A percentile compares a stretch with the other conserved stretches of the same genome.
These are phyloP conservation scores for Sungouiozyma intestinalis DNA, from an alignment of 805 yeast species.

Conservation along the genomic window DNA sequence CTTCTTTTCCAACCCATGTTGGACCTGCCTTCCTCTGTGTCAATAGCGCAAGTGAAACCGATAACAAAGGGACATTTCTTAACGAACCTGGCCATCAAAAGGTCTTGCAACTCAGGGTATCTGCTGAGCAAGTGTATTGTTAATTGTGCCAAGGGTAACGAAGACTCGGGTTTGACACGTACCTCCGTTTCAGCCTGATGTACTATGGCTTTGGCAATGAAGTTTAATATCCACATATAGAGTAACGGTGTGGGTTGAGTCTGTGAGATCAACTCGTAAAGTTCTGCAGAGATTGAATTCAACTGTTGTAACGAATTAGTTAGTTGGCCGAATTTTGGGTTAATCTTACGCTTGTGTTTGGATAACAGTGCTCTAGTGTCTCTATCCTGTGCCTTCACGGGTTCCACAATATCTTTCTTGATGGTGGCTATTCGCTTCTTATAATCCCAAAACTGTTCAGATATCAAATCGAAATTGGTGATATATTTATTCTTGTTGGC, in stretches of 20 bases:
- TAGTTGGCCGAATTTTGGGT: constrained; percentile 86
- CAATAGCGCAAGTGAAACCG: constrained; percentile 67
- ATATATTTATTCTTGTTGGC: constrained; percentile 14
- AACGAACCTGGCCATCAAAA: constrained; percentile 62
- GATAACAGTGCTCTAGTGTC: constrained; percentile 44
- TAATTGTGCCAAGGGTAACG: constrained; percentile 68
- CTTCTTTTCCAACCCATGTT: constrained; percentile 82
- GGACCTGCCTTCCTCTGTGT: constrained; percentile 69
- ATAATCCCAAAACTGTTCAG: constrained; percentile 36
- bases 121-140: constrained; percentile 43
- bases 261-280: constrained; percentile 39
- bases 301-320: constrained; percentile 63
- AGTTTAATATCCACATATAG: constrained; percentile 66
- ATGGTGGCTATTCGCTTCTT: constrained; percentile 45
- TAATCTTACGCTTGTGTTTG: constrained; percentile 62
- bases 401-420: constrained; percentile 47
- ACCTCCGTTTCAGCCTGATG: constrained; percentile 92
- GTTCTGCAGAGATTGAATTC: constrained; percentile 37
- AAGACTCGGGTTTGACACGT: constrained; percentile 62
- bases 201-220: constrained; percentile 74
- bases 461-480: constrained; percentile 30
- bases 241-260: constrained; percentile 42
- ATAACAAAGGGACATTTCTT: constrained; percentile 85
- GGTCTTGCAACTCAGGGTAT: constrained; percentile 34
- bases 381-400: constrained; percentile 40